Percentiles rank a stretch among this genome's conserved stretches.
phyloP scores from a whole-genome alignment of 768 basidiomycete species.

The Austroboletus festivus region DNA sequence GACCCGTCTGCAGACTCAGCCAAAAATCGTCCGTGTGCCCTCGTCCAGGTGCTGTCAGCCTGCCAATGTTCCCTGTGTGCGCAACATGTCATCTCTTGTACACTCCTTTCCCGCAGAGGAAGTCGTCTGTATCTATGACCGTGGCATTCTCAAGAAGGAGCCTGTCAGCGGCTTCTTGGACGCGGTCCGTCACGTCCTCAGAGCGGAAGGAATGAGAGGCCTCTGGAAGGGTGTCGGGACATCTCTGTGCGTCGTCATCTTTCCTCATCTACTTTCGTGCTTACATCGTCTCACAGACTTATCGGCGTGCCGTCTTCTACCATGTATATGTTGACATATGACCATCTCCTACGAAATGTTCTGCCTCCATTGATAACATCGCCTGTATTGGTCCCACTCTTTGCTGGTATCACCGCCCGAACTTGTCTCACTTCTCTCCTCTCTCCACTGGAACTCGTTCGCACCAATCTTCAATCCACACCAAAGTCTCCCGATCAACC shows the following conservation, averaged over 20 bases:
- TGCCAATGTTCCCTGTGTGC: slow-evolving; percentile 48
- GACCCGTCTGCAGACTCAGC: slow-evolving; percentile 92
- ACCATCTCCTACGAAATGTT: slow-evolving; percentile 68
- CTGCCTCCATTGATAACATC: slow-evolving; percentile 61
- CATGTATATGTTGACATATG: slow-evolving; percentile 94
- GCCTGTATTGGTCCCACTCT: slow-evolving; percentile 58
- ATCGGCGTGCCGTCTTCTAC: slow-evolving; percentile 92
- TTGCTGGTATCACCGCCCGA: slow-evolving; percentile 81
- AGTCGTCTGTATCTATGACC: slow-evolving; percentile 79
- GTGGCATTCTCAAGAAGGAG: slow-evolving; percentile 64
- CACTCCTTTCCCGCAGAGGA: slow-evolving; percentile 54
- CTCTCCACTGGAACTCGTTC: slow-evolving; percentile 89
- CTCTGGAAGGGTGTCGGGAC: slow-evolving; percentile 97
- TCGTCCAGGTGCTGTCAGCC: slow-evolving; percentile 71
- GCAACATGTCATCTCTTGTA: slow-evolving; percentile 74
- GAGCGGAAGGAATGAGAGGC: slow-evolving; percentile 77
- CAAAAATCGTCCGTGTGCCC: slow-evolving; percentile 55
- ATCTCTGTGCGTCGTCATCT: slow-evolving; percentile 57
- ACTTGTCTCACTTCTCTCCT: slow-evolving; percentile 72
- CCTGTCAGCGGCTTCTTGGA: slow-evolving; percentile 83
- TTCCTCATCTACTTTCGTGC: not conserved
- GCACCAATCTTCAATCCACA: slow-evolving; percentile 91
- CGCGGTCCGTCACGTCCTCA: slow-evolving; percentile 75
- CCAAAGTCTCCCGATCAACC: slow-evolving; percentile 67
- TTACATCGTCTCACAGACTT: slow-evolving; percentile 44